Evolutionary conservation across 495 filamentous ascomycete genomes (phyloP).

Genomic region (Pyronema domesticum): DNA sequence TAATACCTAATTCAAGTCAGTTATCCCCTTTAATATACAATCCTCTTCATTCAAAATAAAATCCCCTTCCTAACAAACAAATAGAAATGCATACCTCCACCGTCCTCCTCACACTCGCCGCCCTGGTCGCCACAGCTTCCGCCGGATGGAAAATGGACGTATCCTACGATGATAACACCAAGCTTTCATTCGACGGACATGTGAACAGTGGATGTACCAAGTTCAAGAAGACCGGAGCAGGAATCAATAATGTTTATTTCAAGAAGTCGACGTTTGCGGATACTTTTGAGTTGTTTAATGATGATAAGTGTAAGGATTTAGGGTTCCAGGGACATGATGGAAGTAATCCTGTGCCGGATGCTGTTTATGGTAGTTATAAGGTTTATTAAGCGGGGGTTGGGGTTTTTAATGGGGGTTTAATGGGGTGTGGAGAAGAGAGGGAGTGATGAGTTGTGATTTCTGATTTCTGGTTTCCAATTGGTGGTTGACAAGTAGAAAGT

Average conservation of each 20-base stretch:
- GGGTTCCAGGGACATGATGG: slow-evolving; percentile 1
- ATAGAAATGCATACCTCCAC: background rate
- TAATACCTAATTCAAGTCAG: too few relatives aligned
- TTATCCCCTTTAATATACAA: too few relatives aligned
- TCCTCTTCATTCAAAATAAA: too few relatives aligned
- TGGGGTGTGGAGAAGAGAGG: too few relatives aligned
- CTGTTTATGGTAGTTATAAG: slow-evolving; percentile 4
- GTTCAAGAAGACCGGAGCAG: slow-evolving; percentile 3
- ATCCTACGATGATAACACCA: background rate
- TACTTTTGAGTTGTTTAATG: slow-evolving; percentile 4
- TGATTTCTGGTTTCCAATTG: too few relatives aligned
- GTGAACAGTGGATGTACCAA: background rate
- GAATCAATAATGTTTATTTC: slow-evolving; percentile 3
- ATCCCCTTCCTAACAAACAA: too few relatives aligned
- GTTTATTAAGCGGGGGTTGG: background rate
- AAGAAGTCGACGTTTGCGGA: background rate
- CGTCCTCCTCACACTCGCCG: background rate
- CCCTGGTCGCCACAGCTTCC: background rate
- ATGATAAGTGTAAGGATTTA: background rate
- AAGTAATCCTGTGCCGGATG: background rate
- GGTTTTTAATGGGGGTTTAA: too few relatives aligned
- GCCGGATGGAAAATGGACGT: slow-evolving; percentile 1
- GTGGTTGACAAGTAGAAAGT: too few relatives aligned
- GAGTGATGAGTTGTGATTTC: too few relatives aligned
- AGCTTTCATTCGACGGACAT: slow-evolving; percentile 3